Evolutionary conservation across 2,329 filamentous ascomycete species (phyloP).

Genomic region (Trichoderma afroharzianum): DNA sequence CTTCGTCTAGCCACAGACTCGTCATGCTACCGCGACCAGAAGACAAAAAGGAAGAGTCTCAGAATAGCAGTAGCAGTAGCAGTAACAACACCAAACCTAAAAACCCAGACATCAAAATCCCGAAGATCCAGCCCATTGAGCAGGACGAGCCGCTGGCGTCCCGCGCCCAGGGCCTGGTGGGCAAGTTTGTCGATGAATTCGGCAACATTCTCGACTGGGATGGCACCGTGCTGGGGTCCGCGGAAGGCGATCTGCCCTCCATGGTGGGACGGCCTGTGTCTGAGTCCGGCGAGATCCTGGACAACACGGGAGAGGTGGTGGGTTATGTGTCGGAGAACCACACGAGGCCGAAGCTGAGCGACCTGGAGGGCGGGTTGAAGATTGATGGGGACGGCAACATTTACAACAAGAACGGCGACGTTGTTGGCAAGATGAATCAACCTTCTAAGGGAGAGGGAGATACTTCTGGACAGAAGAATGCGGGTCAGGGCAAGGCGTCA

Average conservation of each 20-base stretch:
- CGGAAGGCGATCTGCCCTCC: slow-evolving; percentile 51
- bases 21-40: slow-evolving; percentile 14
- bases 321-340: slow-evolving; percentile 66
- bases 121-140: slow-evolving; percentile 40
- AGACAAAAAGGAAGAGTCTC: neutral
- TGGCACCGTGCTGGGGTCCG: slow-evolving; percentile 49
- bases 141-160: slow-evolving; percentile 31
- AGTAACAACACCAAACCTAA: neutral
- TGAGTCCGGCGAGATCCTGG: slow-evolving; percentile 54
- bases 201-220: slow-evolving; percentile 50
- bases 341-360: slow-evolving; percentile 47
- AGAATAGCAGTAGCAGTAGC: neutral
- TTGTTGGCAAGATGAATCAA: slow-evolving; percentile 60
- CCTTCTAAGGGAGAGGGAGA: neutral
- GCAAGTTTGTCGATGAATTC: slow-evolving; percentile 50
- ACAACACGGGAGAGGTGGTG: slow-evolving; percentile 73
- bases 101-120: slow-evolving; percentile 30
- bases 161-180: slow-evolving; percentile 42
- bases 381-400: slow-evolving; percentile 58
- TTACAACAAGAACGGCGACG: slow-evolving; percentile 52
- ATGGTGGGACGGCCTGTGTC: slow-evolving; percentile 50
- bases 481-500: slow-evolving; percentile 24
- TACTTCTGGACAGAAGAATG: neutral
- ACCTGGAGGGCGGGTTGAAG: slow-evolving; percentile 49
- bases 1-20: slow-evolving; percentile 2